Base-by-base conservation (phyloP, 2,329 filamentous ascomycete species). In the Trichoderma sp. region DNA sequence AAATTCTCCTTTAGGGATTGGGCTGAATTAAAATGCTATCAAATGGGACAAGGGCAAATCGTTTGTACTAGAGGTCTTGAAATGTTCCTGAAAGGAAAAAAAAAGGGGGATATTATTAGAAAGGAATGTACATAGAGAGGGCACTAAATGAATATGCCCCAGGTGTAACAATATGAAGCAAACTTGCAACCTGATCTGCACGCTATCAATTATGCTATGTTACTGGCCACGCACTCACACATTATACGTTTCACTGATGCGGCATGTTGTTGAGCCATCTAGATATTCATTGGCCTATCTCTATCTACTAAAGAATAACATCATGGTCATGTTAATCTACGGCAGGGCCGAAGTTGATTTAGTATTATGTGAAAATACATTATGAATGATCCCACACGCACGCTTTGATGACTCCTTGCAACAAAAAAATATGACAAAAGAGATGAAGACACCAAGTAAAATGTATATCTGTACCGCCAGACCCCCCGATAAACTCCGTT, bases 401-500 rank as follows among this genome's bases (percentile, higher is more conserved):
- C 28, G 63, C 54, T 54, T 46, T 32, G 26, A 59, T 37, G 28
- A 49, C 14, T 43, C 54, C 52, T 18, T 28, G 14, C 21, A 49
- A 54, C 16, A 18, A 39, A 32, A 55, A 66, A 26, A 32, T 32
- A 1, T 6, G 26, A 59, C 37, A 66, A 65, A 49, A 51, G 52
- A 66, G 18, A 58, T 34, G 11, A 43, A 14, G 59, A 66, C 28
- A 46, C 54, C 63, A 51, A 49, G 7, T 43, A 55, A 39, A 66
- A 66, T 59, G 63, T 59, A 46, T 59, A 59, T 66, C 28, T 28
- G 54, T 49, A 34, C 32, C 39, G 63, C 39, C 39, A 49, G 26
- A 49, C 37, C 54, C 56, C 65, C 49, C 30, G 18, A 60, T 60
- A 8, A 67, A 68, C 65, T 68, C 56, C 65, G 32, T 68, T 60